Evolutionary conservation across 176 grass and related monocot species (phyloP).

Genomic region (Puya raimondii): DNA sequence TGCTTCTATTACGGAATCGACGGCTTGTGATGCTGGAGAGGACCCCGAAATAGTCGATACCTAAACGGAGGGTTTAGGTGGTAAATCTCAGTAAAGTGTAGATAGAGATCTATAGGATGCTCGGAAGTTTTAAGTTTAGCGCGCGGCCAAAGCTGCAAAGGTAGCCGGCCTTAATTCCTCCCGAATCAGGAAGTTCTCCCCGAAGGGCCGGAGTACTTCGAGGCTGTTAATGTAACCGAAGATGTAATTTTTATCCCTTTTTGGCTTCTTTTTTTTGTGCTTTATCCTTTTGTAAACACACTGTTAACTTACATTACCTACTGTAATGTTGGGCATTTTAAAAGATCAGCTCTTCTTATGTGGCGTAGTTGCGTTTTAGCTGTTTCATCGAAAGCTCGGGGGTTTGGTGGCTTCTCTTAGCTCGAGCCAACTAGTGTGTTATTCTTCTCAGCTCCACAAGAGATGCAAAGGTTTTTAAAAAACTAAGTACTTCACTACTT

Average conservation of each 20-base stretch:
- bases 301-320: not conserved
- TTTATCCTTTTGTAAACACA: not conserved
- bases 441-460: too few relatives aligned
- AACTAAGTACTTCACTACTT: too few relatives aligned
- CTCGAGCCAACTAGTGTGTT: too few relatives aligned
- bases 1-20: not conserved
- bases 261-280: not conserved
- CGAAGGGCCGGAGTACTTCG: slow-evolving; percentile 7
- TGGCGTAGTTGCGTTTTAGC: too few relatives aligned
- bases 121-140: slow-evolving; percentile 21
- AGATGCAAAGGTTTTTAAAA: too few relatives aligned
- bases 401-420: too few relatives aligned
- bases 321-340: too few relatives aligned
- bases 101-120: slow-evolving; percentile 36
- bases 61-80: slow-evolving; percentile 11
- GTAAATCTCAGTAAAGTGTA: slow-evolving; percentile 38
- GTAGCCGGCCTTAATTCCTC: slow-evolving; percentile 40
- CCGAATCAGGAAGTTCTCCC: slow-evolving; percentile 38
- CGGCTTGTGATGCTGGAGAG: not conserved
- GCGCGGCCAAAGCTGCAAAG: slow-evolving; percentile 46
- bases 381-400: too few relatives aligned
- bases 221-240: slow-evolving; percentile 7
- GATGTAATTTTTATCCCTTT: not conserved
- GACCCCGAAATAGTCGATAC: not conserved
- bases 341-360: too few relatives aligned